Conservation (phyloP, 2,329 filamentous ascomycete species). For the Neofusicoccum umdonicola region DNA sequence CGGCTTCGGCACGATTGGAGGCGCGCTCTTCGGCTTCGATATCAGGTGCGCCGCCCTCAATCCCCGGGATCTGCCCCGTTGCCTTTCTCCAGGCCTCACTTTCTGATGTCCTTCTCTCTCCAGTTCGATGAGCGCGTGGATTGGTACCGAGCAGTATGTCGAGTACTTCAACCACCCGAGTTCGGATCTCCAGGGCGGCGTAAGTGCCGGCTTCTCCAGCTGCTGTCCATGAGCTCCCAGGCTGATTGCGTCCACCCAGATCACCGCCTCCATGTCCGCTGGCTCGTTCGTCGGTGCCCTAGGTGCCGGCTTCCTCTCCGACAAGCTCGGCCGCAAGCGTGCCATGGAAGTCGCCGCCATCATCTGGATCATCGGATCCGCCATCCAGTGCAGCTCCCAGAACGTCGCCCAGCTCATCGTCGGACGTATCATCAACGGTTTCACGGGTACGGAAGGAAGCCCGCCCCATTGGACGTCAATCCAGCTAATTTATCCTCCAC, state of each 20-base stretch:
- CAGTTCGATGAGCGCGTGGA: conserved; percentile 48
- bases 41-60: conserved; percentile 48
- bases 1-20: conserved; percentile 57
- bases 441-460: conserved; percentile 22
- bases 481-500: background rate
- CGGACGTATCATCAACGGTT: conserved; percentile 47
- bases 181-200: conserved; percentile 46
- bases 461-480: no score
- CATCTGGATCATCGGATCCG: conserved; percentile 37
- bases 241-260: conserved; percentile 22
- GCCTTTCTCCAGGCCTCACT: conserved; percentile 39
- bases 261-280: conserved; percentile 49
- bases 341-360: conserved; percentile 34
- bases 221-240: no score
- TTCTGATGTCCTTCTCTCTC: background rate
- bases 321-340: conserved; percentile 45
- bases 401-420: conserved; percentile 41
- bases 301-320: conserved; percentile 51
- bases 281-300: conserved; percentile 50
- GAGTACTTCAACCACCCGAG: conserved; percentile 52
- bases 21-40: conserved; percentile 75
- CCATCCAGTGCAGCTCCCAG: conserved; percentile 16
- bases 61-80: background rate
- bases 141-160: conserved; percentile 47
- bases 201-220: background rate